Evolutionary conservation across 768 basidiomycete genomes (phyloP).

Genomic region (Pulveroboletus sp.): DNA sequence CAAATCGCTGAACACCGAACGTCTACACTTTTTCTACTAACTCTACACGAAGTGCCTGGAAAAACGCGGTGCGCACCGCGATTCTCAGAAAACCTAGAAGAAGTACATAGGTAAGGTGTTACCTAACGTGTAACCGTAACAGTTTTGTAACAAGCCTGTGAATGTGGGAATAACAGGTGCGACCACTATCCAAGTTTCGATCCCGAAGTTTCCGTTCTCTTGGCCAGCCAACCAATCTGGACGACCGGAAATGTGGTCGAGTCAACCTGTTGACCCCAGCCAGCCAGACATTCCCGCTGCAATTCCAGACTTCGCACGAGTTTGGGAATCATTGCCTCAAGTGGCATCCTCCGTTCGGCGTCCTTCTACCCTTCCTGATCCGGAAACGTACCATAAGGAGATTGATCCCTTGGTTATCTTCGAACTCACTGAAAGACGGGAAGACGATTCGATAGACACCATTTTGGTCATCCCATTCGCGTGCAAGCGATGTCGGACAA

Average conservation of each 20-base stretch:
- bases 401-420: conserved; percentile 26
- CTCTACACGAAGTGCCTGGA: too few species aligned
- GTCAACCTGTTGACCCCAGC: neutral
- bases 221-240: too few species aligned
- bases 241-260: conserved; percentile 12
- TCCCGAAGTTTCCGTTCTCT: too few species aligned
- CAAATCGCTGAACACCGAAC: too few species aligned
- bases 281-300: neutral
- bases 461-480: conserved; percentile 21
- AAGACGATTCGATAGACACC: conserved; percentile 6
- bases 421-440: conserved; percentile 19
- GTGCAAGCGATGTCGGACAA: conserved; percentile 16
- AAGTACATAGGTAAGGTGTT: too few species aligned
- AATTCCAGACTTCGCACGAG: conserved; percentile 17
- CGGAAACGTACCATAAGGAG: conserved; percentile 14
- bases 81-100: too few species aligned
- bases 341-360: conserved; percentile 25
- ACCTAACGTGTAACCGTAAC: too few species aligned
- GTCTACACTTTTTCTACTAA: too few species aligned
- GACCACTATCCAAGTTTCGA: too few species aligned
- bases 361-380: conserved; percentile 18
- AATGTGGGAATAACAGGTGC: too few species aligned
- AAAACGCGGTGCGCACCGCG: too few species aligned
- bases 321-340: conserved; percentile 15
- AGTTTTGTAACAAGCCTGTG: too few species aligned